Conservation (phyloP, 345 rosid genomes). For the Acer negundo region DNA sequence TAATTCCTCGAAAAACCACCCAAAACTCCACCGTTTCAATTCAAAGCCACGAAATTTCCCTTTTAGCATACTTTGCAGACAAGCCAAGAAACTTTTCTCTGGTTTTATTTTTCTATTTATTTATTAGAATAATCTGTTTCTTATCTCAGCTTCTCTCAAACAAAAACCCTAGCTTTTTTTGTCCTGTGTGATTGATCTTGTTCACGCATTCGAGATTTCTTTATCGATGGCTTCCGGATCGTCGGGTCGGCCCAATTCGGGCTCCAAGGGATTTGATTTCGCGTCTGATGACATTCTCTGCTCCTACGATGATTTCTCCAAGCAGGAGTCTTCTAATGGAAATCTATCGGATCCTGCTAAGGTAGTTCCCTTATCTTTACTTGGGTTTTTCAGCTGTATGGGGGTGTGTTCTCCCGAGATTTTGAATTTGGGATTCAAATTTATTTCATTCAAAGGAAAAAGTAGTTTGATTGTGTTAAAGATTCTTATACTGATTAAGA, state of each 20-base stretch:
- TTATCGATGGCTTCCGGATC: slow-evolving; percentile 81
- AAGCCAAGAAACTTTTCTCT: not conserved
- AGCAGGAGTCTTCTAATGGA: slow-evolving; percentile 77
- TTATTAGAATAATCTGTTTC: not conserved
- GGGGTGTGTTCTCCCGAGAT: not conserved
- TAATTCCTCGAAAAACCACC: not conserved
- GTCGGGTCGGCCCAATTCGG: slow-evolving; percentile 65
- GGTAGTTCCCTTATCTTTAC: slow-evolving; percentile 25
- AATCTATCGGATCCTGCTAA: slow-evolving; percentile 62
- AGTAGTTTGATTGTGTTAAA: not conserved
- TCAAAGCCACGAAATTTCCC: not conserved
- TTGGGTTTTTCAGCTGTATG: not conserved
- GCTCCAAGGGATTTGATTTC: slow-evolving; percentile 87
- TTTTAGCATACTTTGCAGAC: not conserved
- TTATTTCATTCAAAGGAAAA: too few species aligned
- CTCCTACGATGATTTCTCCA: slow-evolving; percentile 83
- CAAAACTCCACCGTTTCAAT: not conserved
- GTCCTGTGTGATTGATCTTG: not conserved
- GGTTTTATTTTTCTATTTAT: not conserved
- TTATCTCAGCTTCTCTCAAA: not conserved
- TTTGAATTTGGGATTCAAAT: not conserved
- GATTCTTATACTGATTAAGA: not conserved
- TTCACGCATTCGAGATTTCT: not conserved
- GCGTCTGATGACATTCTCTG: slow-evolving; percentile 97
- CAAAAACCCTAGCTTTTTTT: slow-evolving; percentile 5